Conservation (phyloP, 2,329 filamentous ascomycete species). For the Byssochlamys sp. region DNA sequence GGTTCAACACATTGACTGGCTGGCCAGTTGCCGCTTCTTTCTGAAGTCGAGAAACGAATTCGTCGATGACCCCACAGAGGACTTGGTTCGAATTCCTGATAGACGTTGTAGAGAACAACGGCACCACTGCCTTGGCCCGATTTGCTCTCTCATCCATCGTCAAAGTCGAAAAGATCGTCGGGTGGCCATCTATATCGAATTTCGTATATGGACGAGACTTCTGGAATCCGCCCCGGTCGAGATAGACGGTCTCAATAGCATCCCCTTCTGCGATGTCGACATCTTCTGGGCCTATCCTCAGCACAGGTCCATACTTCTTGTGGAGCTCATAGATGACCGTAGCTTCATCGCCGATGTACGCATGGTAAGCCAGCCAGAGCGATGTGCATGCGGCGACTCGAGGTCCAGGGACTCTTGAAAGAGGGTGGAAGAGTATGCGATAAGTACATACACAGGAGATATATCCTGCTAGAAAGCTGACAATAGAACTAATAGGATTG, state of each 20-base stretch:
- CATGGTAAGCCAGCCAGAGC: conserved; percentile 23
- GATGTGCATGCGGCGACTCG: conserved; percentile 22
- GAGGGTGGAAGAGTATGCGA: conserved; percentile 29
- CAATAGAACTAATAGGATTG: neutral
- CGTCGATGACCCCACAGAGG: conserved; percentile 11
- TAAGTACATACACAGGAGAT: conserved; percentile 15
- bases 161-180: conserved; percentile 45
- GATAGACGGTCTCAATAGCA: conserved; percentile 43
- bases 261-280: conserved; percentile 37
- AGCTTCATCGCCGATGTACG: conserved; percentile 26
- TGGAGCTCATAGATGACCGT: conserved; percentile 20
- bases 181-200: conserved; percentile 48
- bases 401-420: conserved; percentile 32
- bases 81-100: conserved; percentile 11
- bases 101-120: conserved; percentile 33
- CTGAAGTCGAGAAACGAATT: conserved; percentile 13
- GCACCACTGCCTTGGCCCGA: conserved; percentile 42
- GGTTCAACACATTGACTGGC: conserved; percentile 35
- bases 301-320: conserved; percentile 23
- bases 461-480: neutral
- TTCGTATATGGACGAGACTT: conserved; percentile 46
- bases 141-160: conserved; percentile 34
- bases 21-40: conserved; percentile 7
- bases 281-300: conserved; percentile 31
- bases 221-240: conserved; percentile 43